Conservation (phyloP, 768 basidiomycete genomes). For the Dendrothele bispora region DNA sequence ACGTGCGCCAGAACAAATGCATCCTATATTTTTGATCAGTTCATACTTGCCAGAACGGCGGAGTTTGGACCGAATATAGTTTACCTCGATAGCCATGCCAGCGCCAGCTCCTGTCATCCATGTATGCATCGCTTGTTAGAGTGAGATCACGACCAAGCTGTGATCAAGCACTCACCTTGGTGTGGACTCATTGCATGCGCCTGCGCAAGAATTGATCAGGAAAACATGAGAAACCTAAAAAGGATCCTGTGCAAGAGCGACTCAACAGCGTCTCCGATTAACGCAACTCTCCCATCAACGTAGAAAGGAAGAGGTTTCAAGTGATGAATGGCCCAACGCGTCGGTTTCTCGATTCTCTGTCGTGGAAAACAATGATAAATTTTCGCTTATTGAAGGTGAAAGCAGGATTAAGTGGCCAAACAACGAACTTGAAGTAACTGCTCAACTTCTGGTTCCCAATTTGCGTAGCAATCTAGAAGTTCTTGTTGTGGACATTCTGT, state of each 20-base stretch:
- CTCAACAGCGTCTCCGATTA: conserved; percentile 47
- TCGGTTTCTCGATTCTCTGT: conserved; percentile 30
- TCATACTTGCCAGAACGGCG: background rate
- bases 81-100: conserved; percentile 29
- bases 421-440: conserved; percentile 24
- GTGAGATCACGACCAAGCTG: too few species aligned
- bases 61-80: background rate
- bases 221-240: too few species aligned
- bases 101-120: conserved; percentile 19
- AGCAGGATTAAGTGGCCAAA: too few species aligned
- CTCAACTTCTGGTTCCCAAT: conserved; percentile 34
- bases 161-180: too few species aligned
- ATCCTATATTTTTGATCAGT: conserved; percentile 16
- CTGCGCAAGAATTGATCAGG: conserved; percentile 14
- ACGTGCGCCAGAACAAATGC: conserved; percentile 24
- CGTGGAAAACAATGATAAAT: background rate
- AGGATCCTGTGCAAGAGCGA: too few species aligned
- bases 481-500: conserved; percentile 29
- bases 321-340: conserved; percentile 38
- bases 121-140: background rate
- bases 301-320: conserved; percentile 35
- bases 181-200: conserved; percentile 29
- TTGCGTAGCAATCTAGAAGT: conserved; percentile 29
- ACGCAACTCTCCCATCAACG: conserved; percentile 34
- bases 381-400: background rate